Evolutionary conservation across 192 early-diverging fungal species (phyloP).

Genomic region (Backusella westeae): DNA sequence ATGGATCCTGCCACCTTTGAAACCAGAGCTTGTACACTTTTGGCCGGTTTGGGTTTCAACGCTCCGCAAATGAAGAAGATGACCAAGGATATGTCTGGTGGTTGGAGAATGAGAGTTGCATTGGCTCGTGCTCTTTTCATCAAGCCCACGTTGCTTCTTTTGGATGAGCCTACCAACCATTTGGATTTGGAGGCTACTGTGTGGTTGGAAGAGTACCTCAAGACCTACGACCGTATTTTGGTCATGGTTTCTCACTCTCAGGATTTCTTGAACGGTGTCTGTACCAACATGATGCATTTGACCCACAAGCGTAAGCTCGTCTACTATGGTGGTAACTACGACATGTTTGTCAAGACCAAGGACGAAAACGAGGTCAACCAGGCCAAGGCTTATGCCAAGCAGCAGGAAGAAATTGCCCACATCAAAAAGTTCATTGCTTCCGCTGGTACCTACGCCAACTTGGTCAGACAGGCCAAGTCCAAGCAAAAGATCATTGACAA

Average conservation of each 20-base stretch:
- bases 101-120: slow-evolving; percentile 99
- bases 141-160: slow-evolving; percentile 55
- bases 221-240: slow-evolving; percentile 71
- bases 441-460: slow-evolving; percentile 99
- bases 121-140: slow-evolving; percentile 94
- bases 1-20: slow-evolving; percentile 96
- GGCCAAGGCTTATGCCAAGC: slow-evolving; percentile 98
- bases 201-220: slow-evolving; percentile 70
- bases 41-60: slow-evolving; percentile 93
- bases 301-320: slow-evolving; percentile 84
- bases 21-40: slow-evolving; percentile 83
- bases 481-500: slow-evolving; percentile 99
- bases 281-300: slow-evolving; percentile 94
- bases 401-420: slow-evolving; percentile 98
- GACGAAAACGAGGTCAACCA: slow-evolving; percentile 96
- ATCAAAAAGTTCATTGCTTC: slow-evolving; percentile 99
- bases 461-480: slow-evolving; percentile 97
- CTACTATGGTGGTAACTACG: slow-evolving; percentile 99
- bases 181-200: slow-evolving; percentile 78
- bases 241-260: slow-evolving; percentile 80
- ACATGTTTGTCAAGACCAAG: slow-evolving; percentile 93
- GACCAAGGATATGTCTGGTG: slow-evolving; percentile 98
- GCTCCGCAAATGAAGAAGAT: slow-evolving; percentile 84
- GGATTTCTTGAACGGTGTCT: slow-evolving; percentile 72
- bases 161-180: slow-evolving; percentile 59